A percentile compares a stretch with the other conserved stretches of the same genome.
phyloP scores from a whole-genome alignment of 2,329 filamentous ascomycete species.

The Diaporthe capsici region DNA sequence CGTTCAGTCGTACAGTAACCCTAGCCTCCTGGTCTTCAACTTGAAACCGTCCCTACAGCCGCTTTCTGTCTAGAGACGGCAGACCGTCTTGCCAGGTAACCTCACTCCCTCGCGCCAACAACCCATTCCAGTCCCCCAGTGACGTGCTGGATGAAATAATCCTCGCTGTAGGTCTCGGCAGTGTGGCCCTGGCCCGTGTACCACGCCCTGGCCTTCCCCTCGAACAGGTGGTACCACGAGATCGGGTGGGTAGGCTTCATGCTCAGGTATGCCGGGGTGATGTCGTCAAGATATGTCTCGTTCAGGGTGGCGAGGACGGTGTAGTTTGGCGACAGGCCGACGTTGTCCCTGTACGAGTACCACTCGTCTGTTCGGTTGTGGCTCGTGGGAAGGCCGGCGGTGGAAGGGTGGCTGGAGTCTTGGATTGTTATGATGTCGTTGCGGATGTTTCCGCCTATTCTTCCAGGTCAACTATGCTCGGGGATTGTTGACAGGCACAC shows the following conservation, averaged over 20 bases:
- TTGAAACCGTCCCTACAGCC: too few relatives aligned
- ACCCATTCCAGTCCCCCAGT: slow-evolving; percentile 15
- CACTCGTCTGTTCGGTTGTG: slow-evolving; percentile 16
- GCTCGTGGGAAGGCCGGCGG: neutral
- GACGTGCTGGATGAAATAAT: slow-evolving; percentile 10
- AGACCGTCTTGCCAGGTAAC: neutral
- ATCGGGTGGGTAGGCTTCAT: slow-evolving; percentile 17
- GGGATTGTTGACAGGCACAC: neutral
- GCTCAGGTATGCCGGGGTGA: slow-evolving; percentile 1
- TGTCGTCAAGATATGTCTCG: slow-evolving; percentile 22
- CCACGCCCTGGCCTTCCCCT: slow-evolving; percentile 19
- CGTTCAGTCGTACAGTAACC: too few relatives aligned
- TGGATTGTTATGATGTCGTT: slow-evolving; percentile 2
- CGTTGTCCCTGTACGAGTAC: slow-evolving; percentile 20
- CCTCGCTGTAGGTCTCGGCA: neutral
- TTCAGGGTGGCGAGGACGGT: slow-evolving; percentile 14
- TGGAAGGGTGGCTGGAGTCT: neutral
- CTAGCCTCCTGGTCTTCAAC: neutral
- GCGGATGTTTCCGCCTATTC: neutral
- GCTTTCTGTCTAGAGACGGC: too few relatives aligned
- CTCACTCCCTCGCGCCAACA: neutral
- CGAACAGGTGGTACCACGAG: slow-evolving; percentile 20
- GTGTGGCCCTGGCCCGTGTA: slow-evolving; percentile 12
- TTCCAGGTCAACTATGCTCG: neutral
- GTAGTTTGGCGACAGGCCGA: neutral